Conservation (phyloP, 805 yeast genomes). For the Dipodascus geniculatus region DNA sequence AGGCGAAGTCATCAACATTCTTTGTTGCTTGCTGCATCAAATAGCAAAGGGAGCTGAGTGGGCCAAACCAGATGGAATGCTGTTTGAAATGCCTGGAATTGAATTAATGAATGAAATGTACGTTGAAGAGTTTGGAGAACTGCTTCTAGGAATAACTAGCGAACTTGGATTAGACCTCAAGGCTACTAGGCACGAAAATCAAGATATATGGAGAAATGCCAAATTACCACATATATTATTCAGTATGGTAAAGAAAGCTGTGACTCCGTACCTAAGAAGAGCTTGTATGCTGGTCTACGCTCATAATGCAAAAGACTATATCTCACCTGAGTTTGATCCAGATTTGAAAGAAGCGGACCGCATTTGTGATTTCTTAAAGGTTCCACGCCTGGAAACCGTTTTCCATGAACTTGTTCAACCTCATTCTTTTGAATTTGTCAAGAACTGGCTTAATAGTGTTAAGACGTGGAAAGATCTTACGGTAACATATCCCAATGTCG, state of each 20-base stretch:
- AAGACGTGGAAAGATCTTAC: not conserved
- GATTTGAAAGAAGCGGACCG: slow-evolving; percentile 40
- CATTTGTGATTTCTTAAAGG: slow-evolving; percentile 38
- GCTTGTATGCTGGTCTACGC: slow-evolving; percentile 45
- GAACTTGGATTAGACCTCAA: slow-evolving; percentile 5
- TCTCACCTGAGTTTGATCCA: slow-evolving; percentile 21
- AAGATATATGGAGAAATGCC: slow-evolving; percentile 13
- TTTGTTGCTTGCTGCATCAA: not conserved
- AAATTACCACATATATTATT: slow-evolving; percentile 27
- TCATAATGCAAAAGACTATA: slow-evolving; percentile 36
- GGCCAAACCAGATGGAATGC: slow-evolving; percentile 6
- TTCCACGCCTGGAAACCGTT: slow-evolving; percentile 25
- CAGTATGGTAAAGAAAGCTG: slow-evolving; percentile 42
- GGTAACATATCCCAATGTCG: slow-evolving; percentile 53
- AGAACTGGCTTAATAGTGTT: not conserved
- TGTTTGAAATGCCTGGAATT: slow-evolving; percentile 25
- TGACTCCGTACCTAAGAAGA: slow-evolving; percentile 56
- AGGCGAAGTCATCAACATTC: not conserved
- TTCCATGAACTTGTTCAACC: slow-evolving; percentile 5
- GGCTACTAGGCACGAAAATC: slow-evolving; percentile 7
- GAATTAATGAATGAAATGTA: slow-evolving; percentile 9
- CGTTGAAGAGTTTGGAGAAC: slow-evolving; percentile 5
- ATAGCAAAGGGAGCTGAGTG: slow-evolving; percentile 6
- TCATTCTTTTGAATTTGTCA: not conserved
- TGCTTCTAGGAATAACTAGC: slow-evolving; percentile 7